A percentile compares a stretch with the other conserved stretches of the same genome.
phyloP scores from a whole-genome alignment of 129 eudicot species.

The Arctium minus region DNA sequence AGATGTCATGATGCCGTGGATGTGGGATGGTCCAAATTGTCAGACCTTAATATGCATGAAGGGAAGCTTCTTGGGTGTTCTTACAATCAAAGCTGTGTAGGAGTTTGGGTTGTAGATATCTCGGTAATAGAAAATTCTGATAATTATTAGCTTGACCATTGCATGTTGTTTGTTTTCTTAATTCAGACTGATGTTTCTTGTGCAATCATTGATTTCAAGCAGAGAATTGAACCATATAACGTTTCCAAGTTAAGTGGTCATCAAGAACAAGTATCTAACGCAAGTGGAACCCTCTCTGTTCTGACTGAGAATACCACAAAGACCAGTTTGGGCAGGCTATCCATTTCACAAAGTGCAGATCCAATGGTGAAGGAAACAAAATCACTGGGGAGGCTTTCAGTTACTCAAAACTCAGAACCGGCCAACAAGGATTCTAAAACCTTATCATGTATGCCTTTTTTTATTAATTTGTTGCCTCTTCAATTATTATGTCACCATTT shows the following conservation, averaged over 20 bases:
- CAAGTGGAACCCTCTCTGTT: slow-evolving; percentile 49
- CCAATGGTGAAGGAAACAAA: slow-evolving; percentile 64
- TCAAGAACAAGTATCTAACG: slow-evolving; percentile 51
- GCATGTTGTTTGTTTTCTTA: slow-evolving; percentile 11
- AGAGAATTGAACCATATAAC: slow-evolving; percentile 77
- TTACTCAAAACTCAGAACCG: slow-evolving; percentile 55
- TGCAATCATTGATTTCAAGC: slow-evolving; percentile 25
- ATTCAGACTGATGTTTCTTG: slow-evolving; percentile 15
- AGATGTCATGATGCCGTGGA: slow-evolving; percentile 93
- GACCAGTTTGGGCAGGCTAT: slow-evolving; percentile 54
- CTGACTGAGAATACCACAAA: slow-evolving; percentile 54
- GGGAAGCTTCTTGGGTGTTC: slow-evolving; percentile 99
- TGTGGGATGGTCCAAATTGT: slow-evolving; percentile 94
- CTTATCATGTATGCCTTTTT: slow-evolving; percentile 50
- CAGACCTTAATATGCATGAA: slow-evolving; percentile 92
- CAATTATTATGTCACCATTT: neutral
- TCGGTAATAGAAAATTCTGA: slow-evolving; percentile 49
- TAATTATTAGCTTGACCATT: neutral
- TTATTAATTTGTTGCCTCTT: neutral
- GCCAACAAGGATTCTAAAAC: slow-evolving; percentile 59
- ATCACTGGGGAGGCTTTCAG: slow-evolving; percentile 57
- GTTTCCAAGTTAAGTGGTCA: slow-evolving; percentile 49
- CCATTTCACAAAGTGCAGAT: slow-evolving; percentile 74
- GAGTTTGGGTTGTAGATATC: slow-evolving; percentile 98
- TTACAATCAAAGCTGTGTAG: slow-evolving; percentile 97